Evolutionary conservation across 192 early-diverging fungal species (phyloP).

Genomic region (Backusella morwellensis): DNA sequence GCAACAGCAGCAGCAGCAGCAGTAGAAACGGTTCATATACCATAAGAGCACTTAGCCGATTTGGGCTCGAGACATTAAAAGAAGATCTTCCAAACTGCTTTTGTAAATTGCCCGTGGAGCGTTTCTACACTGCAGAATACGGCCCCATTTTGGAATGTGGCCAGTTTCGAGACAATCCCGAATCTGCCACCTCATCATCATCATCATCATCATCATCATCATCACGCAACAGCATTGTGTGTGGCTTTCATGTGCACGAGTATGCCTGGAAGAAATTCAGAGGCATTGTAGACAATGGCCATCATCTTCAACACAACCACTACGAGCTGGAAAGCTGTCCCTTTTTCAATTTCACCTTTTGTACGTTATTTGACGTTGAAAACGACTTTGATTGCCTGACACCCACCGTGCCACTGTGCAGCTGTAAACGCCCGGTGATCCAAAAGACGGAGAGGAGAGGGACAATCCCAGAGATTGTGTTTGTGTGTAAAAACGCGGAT

Average conservation of each 20-base stretch:
- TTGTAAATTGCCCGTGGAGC: not conserved
- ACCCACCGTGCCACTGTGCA: conserved; percentile 1
- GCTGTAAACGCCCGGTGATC: not conserved
- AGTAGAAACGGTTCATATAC: no score
- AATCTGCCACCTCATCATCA: not conserved
- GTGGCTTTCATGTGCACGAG: conserved; percentile 22
- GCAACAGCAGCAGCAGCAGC: not conserved
- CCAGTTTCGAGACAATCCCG: not conserved
- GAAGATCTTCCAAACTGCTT: not conserved
- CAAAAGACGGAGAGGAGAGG: not conserved
- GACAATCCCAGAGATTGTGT: not conserved
- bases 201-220: no score
- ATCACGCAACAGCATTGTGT: not conserved
- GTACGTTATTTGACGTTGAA: not conserved
- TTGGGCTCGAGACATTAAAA: not conserved
- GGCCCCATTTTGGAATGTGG: not conserved
- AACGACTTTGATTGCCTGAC: not conserved
- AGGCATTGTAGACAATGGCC: not conserved
- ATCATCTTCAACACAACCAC: not conserved
- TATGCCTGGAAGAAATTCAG: not conserved
- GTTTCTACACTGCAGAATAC: not conserved
- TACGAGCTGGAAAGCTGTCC: conserved; percentile 5
- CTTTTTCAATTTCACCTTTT: conserved; percentile 16
- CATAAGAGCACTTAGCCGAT: not conserved
- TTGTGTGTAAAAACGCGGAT: not conserved